Base-by-base conservation (phyloP, 345 rosid genomes). In the Sonneratia alba region DNA sequence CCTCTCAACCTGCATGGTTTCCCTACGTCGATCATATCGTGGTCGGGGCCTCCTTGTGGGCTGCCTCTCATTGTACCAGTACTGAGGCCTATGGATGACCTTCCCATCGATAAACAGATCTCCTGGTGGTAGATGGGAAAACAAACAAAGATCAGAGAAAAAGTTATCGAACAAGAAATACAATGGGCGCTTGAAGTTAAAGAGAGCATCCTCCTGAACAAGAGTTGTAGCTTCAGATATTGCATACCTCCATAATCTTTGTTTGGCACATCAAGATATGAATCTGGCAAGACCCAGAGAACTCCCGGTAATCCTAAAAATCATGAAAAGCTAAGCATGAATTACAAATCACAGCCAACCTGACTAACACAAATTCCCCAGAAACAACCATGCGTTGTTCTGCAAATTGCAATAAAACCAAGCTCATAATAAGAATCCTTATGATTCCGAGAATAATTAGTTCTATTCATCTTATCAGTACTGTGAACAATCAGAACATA, bases 221-320 rank as follows among this genome's bases (percentile, higher is more conserved):
- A 37, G 19, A 19, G 62, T 57, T 27, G 27, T 34, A 3, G 37
- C 10, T 34, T 12, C 66, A 32, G 3, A 62, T 7, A 13, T 62
- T 16, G 78, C 90, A 27, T 61, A 92, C 99, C 99, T 83, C 97
- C 99, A 76, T 95, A 95, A 74, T 95, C 99, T 78, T 90, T 95
- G 83, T 90, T 91, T 64, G 96, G 99, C 64, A 95, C 99, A 73
- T 92, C 99, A 36, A 90, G 91, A 75, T 89, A 92, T 3, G 99
- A 95, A 88, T 95, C 99, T 0, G 97, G 97, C 27, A 95, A 80
- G 45, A 95, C 97, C 99, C 97, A 95, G 22, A 92, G 93, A 66
- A 95, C 99, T 75, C 94, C 91, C 68, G 97, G 97, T 71, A 85
- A 74, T 19, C 79, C 97, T 92, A 78, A 72, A 70, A 64, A 76